Percentiles rank a stretch among this genome's conserved stretches.
Conservation (phyloP, 148 eudicot genomes). For the Persicaria tinctoria region DNA sequence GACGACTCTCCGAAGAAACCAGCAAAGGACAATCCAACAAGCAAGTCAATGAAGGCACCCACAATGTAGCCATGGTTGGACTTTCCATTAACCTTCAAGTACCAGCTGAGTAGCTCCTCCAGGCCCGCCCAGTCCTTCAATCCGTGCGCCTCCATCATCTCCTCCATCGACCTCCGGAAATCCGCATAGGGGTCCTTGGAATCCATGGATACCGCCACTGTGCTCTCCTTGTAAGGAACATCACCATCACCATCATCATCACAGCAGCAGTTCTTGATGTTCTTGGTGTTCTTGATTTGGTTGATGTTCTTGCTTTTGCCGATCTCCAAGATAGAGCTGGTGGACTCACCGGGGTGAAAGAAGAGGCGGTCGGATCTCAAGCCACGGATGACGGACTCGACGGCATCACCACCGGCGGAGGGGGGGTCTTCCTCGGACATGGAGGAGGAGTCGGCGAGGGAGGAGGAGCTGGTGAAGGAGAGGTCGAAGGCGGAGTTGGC, state of each 20-base stretch:
- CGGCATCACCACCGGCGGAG: constrained; percentile 14
- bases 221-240: constrained; percentile 32
- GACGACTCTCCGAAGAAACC: constrained; percentile 19
- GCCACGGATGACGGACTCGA: constrained; percentile 51
- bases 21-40: constrained; percentile 14
- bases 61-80: constrained; percentile 54
- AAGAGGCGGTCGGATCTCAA: constrained; percentile 55
- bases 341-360: constrained; percentile 40
- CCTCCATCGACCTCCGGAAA: constrained; percentile 78
- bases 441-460: not conserved
- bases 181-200: constrained; percentile 48
- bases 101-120: constrained; percentile 74
- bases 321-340: constrained; percentile 29
- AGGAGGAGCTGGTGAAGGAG: constrained; percentile 31
- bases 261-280: not conserved
- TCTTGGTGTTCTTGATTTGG: not conserved
- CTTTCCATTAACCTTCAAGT: constrained; percentile 59
- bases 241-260: not conserved
- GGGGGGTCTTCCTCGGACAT: constrained; percentile 15
- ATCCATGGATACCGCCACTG: constrained; percentile 40
- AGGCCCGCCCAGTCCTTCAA: constrained; percentile 59
- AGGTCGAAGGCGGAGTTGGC: constrained; percentile 29
- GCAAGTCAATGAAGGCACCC: constrained; percentile 67
- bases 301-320: constrained; percentile 6
- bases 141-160: constrained; percentile 68